Evolutionary conservation across 495 filamentous ascomycete species (phyloP).

Genomic region (Clohesyomyces aquaticus): DNA sequence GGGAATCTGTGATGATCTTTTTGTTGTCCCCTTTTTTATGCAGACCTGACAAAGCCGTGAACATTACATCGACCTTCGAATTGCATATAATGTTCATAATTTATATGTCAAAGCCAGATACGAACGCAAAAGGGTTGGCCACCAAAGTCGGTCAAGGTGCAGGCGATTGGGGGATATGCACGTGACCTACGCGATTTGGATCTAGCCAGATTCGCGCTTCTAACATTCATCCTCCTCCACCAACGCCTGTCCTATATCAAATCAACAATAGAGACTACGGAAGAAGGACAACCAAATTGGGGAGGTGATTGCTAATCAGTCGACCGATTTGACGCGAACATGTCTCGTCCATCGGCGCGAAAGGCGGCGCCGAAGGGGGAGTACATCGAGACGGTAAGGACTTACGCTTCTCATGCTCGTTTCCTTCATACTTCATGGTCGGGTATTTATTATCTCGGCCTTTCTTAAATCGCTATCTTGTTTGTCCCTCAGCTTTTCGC

Average conservation of each 20-base stretch:
- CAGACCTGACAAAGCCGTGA: too few relatives aligned
- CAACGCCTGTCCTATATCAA: background rate
- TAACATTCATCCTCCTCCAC: background rate
- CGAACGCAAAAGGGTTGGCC: too few relatives aligned
- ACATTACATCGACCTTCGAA: too few relatives aligned
- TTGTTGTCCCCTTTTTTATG: too few relatives aligned
- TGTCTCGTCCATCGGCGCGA: conserved; percentile 43
- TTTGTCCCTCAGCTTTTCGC: background rate
- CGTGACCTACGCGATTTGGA: background rate
- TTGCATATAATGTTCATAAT: too few relatives aligned
- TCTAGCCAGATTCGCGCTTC: background rate
- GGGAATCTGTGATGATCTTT: too few relatives aligned
- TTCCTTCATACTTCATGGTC: background rate
- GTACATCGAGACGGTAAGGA: conserved; percentile 87
- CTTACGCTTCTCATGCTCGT: background rate
- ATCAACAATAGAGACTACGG: background rate
- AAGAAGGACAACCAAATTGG: background rate
- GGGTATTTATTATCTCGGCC: background rate
- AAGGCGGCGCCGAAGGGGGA: conserved; percentile 76
- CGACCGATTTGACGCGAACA: conserved; percentile 2
- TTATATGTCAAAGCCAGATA: too few relatives aligned
- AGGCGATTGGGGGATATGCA: too few relatives aligned
- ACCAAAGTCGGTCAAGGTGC: too few relatives aligned
- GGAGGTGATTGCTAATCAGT: background rate
- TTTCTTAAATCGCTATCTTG: background rate